phyloP scores from a whole-genome alignment of 208 protist species.

The Tritrichomonas musculus region DNA sequence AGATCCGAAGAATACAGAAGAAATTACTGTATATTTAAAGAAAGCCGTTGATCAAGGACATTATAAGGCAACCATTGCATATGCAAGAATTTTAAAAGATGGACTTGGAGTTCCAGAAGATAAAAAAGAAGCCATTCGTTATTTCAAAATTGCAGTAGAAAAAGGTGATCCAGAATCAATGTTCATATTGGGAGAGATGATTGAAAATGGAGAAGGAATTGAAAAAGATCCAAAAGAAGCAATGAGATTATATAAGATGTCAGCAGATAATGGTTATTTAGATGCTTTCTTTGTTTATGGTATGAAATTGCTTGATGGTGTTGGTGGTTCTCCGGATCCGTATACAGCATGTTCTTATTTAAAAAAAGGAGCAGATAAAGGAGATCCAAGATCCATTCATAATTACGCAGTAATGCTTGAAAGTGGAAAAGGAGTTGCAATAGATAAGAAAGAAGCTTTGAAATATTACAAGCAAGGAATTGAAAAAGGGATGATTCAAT shows the following conservation, averaged over 20 bases:
- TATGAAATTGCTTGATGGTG: not conserved
- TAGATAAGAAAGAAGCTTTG: too few relatives aligned
- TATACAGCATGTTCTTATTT: too few relatives aligned
- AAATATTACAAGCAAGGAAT: too few relatives aligned
- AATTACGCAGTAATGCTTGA: too few relatives aligned
- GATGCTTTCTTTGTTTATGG: not conserved
- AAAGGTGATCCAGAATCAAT: not conserved
- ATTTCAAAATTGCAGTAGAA: not conserved
- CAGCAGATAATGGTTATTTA: not conserved
- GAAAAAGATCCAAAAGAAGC: not conserved
- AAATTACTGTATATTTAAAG: not conserved
- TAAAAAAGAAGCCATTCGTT: not conserved
- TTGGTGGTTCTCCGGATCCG: too few relatives aligned
- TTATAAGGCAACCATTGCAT: too few relatives aligned
- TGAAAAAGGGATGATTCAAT: too few relatives aligned
- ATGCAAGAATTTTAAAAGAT: not conserved
- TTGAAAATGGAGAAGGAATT: not conserved
- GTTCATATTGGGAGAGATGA: not conserved
- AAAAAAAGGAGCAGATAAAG: too few relatives aligned
- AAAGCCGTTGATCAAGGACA: not conserved
- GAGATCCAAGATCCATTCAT: too few relatives aligned
- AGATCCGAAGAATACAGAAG: not conserved
- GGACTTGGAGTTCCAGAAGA: not conserved
- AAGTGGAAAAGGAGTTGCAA: too few relatives aligned
- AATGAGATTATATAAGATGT: not conserved